Conservation (phyloP, 2,329 filamentous ascomycete species). For the Xylariaceae sp. region DNA sequence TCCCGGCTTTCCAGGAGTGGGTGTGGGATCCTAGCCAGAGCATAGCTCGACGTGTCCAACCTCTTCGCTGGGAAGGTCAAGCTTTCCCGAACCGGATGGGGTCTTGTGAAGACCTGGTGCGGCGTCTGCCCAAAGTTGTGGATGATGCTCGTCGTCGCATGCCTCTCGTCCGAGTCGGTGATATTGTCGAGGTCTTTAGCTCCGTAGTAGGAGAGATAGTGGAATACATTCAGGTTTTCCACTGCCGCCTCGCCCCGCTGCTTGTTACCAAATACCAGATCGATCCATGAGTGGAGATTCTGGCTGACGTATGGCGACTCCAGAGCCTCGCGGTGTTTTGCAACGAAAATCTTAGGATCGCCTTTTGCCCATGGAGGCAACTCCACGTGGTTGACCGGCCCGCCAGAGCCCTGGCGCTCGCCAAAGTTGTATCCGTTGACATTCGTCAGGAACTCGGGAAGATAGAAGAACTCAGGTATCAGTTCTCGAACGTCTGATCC, state of each 20-base stretch:
- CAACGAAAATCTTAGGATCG: constrained; percentile 89
- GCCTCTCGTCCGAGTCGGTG: constrained; percentile 74
- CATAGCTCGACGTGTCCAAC: constrained; percentile 70
- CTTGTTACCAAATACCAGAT: constrained; percentile 88
- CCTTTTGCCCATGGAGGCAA: constrained; percentile 97
- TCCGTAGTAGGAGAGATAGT: constrained; percentile 90
- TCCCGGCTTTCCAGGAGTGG: constrained; percentile 72
- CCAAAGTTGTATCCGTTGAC: constrained; percentile 94
- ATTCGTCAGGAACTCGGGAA: constrained; percentile 92
- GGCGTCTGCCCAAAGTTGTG: constrained; percentile 98
- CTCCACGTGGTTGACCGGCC: constrained; percentile 74
- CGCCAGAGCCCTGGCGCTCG: constrained; percentile 68
- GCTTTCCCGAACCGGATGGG: constrained; percentile 72
- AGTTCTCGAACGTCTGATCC: constrained; percentile 93
- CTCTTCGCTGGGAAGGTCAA: constrained; percentile 55
- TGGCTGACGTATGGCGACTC: constrained; percentile 90
- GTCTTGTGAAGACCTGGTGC: constrained; percentile 80
- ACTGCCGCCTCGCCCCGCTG: constrained; percentile 88
- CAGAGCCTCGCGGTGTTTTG: constrained; percentile 89
- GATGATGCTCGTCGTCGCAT: constrained; percentile 90
- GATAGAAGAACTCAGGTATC: constrained; percentile 94
- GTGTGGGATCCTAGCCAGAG: constrained; percentile 69
- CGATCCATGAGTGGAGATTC: constrained; percentile 90
- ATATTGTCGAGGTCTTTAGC: constrained; percentile 90
- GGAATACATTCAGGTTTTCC: constrained; percentile 90